Evolutionary conservation across 306 rosid species (phyloP).

Genomic region (Malus sylvestris): DNA sequence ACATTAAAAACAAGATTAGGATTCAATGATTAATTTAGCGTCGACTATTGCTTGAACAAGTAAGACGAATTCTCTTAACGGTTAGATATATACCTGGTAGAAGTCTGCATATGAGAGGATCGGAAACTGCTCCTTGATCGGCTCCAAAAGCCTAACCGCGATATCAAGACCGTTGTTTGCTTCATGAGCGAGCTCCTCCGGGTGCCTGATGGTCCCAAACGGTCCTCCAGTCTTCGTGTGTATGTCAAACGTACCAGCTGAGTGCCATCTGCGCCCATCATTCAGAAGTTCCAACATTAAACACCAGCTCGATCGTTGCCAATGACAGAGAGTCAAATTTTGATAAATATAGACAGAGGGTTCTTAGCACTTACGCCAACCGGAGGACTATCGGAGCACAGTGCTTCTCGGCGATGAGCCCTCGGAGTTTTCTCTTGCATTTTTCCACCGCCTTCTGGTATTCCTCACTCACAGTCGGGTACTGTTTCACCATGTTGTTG

Average conservation of each 20-base stretch:
- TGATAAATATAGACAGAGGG: neutral
- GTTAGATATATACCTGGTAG: constrained; percentile 31
- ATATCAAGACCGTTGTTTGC: constrained; percentile 61
- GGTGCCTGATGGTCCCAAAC: constrained; percentile 46
- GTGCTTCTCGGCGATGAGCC: constrained; percentile 47
- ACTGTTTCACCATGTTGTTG: constrained; percentile 39
- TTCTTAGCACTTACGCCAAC: constrained; percentile 31
- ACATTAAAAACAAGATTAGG: no score
- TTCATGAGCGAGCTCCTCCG: constrained; percentile 44
- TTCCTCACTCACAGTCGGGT: constrained; percentile 43
- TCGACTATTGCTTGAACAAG: no score
- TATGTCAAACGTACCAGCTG: constrained; percentile 54
- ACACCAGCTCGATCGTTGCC: neutral
- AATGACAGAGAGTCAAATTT: neutral
- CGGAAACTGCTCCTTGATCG: constrained; percentile 44
- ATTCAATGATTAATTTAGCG: no score
- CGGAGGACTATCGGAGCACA: constrained; percentile 63
- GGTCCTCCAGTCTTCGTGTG: constrained; percentile 52
- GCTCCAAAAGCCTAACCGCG: constrained; percentile 45
- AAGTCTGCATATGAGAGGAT: constrained; percentile 50
- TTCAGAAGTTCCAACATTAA: neutral
- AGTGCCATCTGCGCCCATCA: constrained; percentile 44
- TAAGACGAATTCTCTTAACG: no score
- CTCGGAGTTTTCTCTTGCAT: constrained; percentile 56
- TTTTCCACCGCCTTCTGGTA: constrained; percentile 44